phyloP scores from a whole-genome alignment of 257 asterid species.

The Nicotiana tomentosiformis region DNA sequence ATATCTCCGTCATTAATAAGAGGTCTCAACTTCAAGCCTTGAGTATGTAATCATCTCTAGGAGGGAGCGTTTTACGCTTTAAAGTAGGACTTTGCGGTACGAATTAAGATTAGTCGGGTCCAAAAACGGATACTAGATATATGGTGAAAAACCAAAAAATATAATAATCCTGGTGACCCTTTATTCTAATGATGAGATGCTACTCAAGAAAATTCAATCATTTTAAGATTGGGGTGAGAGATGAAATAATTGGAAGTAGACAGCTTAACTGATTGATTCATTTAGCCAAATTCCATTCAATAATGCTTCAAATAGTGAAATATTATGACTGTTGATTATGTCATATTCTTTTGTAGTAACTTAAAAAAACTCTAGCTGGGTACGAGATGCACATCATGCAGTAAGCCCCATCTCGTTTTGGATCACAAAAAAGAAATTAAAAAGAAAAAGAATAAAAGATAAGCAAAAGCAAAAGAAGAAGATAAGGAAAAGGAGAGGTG shows the following conservation, averaged over 20 bases:
- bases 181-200: background rate
- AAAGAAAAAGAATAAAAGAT: background rate
- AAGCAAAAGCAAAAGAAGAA: background rate
- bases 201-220: background rate
- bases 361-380: background rate
- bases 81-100: too few relatives aligned
- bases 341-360: conserved; percentile 6
- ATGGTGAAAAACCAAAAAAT: too few relatives aligned
- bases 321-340: background rate
- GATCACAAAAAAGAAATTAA: background rate
- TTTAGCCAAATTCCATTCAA: background rate
- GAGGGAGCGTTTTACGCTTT: too few relatives aligned
- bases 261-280: conserved; percentile 1
- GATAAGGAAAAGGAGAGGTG: background rate
- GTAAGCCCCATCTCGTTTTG: background rate
- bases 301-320: background rate
- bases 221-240: background rate
- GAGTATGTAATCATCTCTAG: too few relatives aligned
- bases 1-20: fast-evolving
- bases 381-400: background rate
- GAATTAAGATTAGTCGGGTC: too few relatives aligned
- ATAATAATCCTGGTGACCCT: background rate
- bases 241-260: background rate
- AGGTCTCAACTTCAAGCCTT: fast-evolving
- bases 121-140: too few relatives aligned